These are phyloP conservation scores for Candida bentonensis DNA, from an alignment of 805 yeast species.

Conservation along the genomic window DNA sequence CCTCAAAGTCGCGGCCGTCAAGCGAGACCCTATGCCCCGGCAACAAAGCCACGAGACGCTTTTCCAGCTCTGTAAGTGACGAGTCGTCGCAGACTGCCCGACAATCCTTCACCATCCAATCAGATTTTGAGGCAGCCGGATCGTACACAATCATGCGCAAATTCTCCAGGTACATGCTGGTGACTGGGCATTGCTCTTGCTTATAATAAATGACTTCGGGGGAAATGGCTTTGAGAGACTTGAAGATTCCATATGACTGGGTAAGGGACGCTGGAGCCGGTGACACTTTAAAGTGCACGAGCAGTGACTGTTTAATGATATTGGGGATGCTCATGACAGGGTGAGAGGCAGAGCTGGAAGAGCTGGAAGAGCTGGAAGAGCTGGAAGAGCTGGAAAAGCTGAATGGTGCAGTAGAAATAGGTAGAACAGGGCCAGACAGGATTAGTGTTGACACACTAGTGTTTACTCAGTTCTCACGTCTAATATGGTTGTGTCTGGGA, in stretches of 20 bases:
- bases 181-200: slow-evolving; percentile 20
- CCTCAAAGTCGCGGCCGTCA: background rate
- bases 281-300: slow-evolving; percentile 9
- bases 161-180: slow-evolving; percentile 16
- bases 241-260: slow-evolving; percentile 9
- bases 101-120: slow-evolving; percentile 1
- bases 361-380: background rate
- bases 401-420: too few relatives aligned
- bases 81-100: background rate
- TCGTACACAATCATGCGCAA: slow-evolving; percentile 18
- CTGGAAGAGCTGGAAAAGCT: too few relatives aligned
- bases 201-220: slow-evolving; percentile 15
- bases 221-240: slow-evolving; percentile 6
- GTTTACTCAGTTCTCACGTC: too few relatives aligned
- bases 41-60: slow-evolving; percentile 1
- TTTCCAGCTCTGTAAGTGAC: slow-evolving; percentile 4
- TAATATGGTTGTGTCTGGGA: too few relatives aligned
- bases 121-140: slow-evolving; percentile 3
- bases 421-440: too few relatives aligned
- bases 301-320: slow-evolving; percentile 8
- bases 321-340: background rate
- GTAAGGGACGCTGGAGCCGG: slow-evolving; percentile 13
- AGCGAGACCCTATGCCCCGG: background rate
- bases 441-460: too few relatives aligned
- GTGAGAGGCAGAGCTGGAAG: slow-evolving; percentile 5